Base-by-base conservation (phyloP, 2,329 filamentous ascomycete genomes). In the Aschersonia sp. region DNA sequence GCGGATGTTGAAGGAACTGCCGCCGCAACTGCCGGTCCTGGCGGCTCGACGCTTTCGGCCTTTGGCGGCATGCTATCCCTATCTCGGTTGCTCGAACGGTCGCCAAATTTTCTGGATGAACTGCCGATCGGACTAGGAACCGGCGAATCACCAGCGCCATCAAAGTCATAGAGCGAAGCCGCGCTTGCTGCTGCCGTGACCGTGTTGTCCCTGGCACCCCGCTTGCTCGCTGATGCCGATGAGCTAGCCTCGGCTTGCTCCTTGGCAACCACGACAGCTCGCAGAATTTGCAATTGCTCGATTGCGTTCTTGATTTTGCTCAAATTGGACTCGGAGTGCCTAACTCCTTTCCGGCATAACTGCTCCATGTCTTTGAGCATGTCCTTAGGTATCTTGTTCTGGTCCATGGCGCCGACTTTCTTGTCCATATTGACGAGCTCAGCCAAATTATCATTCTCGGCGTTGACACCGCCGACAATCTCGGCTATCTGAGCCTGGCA, bases 41-140 rank as follows among this genome's bases (percentile, higher is more conserved):
- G 72, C 1, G 74, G 74, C 58, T 77, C 73, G 32, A 70, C 73
- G 56, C 74, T 77, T 51, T 77, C 75, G 7, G 70, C 67, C 54
- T 77, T 76, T 44, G 71, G 68, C 1, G 75, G 73, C 11, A 73
- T 67, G 49, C 74, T 77, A 53, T 76, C 73, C 31, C 72, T 65
- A 44, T 70, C 65, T 4, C 62, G 60, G 32, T 68, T 66, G 51
- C 63, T 70, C 51, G 48, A 55, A 53, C 58, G 56, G 52, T 60
- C 63, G 8, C 64, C 64, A 37, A 62, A 59, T 46, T 67, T 67
- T 41, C 60, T 55, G 45, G 56, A 60, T 7, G 61, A 59, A 46
- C 54, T 58, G 35, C 59, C 64, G 22, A 67, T 62, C 8, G 67
- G 66, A 50, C 68, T 70, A 4, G 69, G 68, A 5, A 70, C 63